Base-by-base conservation (phyloP, 768 basidiomycete species). In the Boletus bicolor region DNA sequence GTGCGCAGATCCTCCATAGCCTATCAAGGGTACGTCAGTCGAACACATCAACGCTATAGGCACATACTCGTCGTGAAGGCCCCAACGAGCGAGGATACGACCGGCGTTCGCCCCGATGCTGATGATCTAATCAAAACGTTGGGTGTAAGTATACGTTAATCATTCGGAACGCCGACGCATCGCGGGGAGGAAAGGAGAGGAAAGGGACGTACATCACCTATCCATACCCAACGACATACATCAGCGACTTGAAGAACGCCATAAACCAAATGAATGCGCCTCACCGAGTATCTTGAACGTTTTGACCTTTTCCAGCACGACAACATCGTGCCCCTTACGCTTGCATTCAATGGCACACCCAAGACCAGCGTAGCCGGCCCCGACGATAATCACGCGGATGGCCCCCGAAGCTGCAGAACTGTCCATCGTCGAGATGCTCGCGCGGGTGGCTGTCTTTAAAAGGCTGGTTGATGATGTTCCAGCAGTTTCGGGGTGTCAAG, bases 311-410 rank as follows among this genome's bases (percentile, higher is more conserved):
- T 69, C 72, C 6, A 73, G 43, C 12, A 74, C 50, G 32, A 61
- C 53, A 9, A 68, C 68, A 10, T 65, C 53, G 56, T 65, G 66
- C 6, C 63, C 68, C 44, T 72, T 62, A 19, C 64, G 44, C 17
- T 61, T 61, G 30, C 60, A 63, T 51, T 67, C 69, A 41, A 74
- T 63, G 11, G 68, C 69, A 44, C 65, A 67, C 4, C 63, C 64
- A 5, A 74, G 53, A 4, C 69, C 72, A 4, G 57, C 68, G 45
- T 64, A 68, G 6, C 69, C 68, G 17, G 65, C 66, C 19, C 72
- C 68, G 17, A 71, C 61, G 44, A 67, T 38, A 11, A 69, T 55
- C 19, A 51, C 37, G 26, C 15, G 44, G 32, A 39, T 6, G 26
- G 9, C 26, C 1, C 35, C 30, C 12, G 49, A 50, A 21, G 44